These are phyloP conservation scores for Austroboletus novae-zelandiae DNA, from an alignment of 1,284 basidiomycete genomes.

Conservation along the genomic window DNA sequence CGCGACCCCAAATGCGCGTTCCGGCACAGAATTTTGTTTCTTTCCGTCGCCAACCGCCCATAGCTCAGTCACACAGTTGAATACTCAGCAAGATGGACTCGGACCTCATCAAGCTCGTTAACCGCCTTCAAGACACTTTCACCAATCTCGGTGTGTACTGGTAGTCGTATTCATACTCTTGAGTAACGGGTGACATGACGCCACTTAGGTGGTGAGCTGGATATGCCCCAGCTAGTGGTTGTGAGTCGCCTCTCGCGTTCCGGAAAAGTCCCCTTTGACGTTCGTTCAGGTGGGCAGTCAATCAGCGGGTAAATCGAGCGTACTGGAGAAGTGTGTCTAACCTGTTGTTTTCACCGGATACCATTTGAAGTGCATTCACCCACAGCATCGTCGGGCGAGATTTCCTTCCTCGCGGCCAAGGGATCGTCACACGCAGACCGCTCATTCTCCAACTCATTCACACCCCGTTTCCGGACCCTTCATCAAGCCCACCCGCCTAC, in stretches of 20 bases:
- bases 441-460: constrained; percentile 96
- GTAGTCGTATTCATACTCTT: constrained; percentile 3
- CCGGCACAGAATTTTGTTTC: background rate
- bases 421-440: constrained; percentile 94
- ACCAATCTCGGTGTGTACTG: constrained; percentile 67
- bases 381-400: constrained; percentile 89
- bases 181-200: constrained; percentile 16
- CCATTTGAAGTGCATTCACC: constrained; percentile 1
- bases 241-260: constrained; percentile 42
- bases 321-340: constrained; percentile 73
- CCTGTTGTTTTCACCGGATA: constrained; percentile 3
- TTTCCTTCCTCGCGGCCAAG: constrained; percentile 91
- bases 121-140: constrained; percentile 92
- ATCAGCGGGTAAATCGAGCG: constrained; percentile 84
- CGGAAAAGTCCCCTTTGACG: background rate
- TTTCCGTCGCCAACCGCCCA: constrained; percentile 8
- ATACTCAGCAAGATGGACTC: constrained; percentile 68
- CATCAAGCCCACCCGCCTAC: constrained; percentile 44
- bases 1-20: constrained; percentile 17
- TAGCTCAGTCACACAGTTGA: background rate
- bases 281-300: constrained; percentile 73
- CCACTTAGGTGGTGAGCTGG: constrained; percentile 71
- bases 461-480: constrained; percentile 58
- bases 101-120: constrained; percentile 94
- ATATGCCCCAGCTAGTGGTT: constrained; percentile 83